A percentile compares a stretch with the other conserved stretches of the same genome.
Evolutionary conservation across 192 early-diverging fungal genomes (phyloP).

Genomic region (Allomyces macrogynus): DNA sequence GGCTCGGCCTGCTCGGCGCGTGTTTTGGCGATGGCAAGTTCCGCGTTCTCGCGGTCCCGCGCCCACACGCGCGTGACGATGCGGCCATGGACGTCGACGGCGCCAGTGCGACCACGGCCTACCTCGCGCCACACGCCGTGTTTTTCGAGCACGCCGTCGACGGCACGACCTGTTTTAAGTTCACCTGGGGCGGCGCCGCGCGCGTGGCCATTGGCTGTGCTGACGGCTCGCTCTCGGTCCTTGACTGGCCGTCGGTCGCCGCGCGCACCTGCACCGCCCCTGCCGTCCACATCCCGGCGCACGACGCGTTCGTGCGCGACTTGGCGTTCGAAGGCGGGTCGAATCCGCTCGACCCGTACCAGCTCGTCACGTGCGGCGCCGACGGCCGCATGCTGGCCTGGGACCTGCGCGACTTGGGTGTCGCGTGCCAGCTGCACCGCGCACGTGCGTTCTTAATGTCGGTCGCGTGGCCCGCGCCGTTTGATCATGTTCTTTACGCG

Average conservation of each 20-base stretch:
- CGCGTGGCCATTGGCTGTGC: constrained; percentile 13
- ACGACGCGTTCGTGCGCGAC: background rate
- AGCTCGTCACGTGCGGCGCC: background rate
- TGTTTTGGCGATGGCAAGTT: constrained; percentile 19
- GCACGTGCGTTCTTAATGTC: background rate
- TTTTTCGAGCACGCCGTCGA: background rate
- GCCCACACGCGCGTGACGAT: constrained; percentile 3
- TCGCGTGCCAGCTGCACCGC: background rate
- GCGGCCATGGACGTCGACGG: too few species aligned
- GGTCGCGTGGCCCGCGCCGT: background rate
- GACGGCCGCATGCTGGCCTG: background rate
- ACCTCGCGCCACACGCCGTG: too few species aligned
- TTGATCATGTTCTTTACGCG: background rate
- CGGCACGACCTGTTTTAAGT: constrained; percentile 10
- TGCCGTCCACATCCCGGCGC: background rate
- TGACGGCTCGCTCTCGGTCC: background rate
- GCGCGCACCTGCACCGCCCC: too few species aligned
- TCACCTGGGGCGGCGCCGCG: constrained; percentile 10
- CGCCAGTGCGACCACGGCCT: too few species aligned
- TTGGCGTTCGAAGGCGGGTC: background rate
- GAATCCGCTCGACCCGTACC: background rate
- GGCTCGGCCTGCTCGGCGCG: constrained; percentile 18
- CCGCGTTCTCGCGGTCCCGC: constrained; percentile 16
- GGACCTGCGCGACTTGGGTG: background rate
- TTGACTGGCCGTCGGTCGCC: background rate